Evolutionary conservation across 1,284 basidiomycete species (phyloP), one percentile per base, ranked within the genome.

Genomic region (Puccinia triticina): DNA sequence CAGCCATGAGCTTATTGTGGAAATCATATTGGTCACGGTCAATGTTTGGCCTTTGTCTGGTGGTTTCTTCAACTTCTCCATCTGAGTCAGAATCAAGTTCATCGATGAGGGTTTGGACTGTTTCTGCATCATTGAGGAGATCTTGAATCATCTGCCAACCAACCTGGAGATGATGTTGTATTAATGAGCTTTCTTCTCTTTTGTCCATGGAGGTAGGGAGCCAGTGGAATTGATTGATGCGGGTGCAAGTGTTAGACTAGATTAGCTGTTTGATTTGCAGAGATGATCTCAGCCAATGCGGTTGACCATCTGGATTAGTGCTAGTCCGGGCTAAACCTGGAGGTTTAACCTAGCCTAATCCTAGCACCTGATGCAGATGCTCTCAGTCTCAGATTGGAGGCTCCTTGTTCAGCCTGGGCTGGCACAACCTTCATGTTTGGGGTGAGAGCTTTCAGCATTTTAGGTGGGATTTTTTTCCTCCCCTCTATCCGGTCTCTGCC

Each of bases 1-100:
- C 43, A 4, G n/a, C 32, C 67, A 71, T 71, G 10, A 71, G 43
- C 37, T 71, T 46, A 18, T 71, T n/a, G 67, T 71, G 67, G 26
- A 71, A 71, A 23, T 46, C 40, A 1, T n/a, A 11, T 18, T 48
- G 67, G 26, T 71, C 26, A 8, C 67, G 3, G 7, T 71, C 67
- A 29, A 48, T 71, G 40, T 71, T 64, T 18, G 61, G 61, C 5
- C 2, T 64, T 64, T 21, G 29, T 34, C 29, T 48, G 67, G 16
- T 71, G 23, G 14, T 2, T 46, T 46, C 43, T 71, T 10, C 18
- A 21, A 18, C 34, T 2, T 46, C 18, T 10, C 43, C 23, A 16
- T 67, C 64, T 5, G 40, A 43, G 10, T 71, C 67, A 2, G 37
- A 71, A 29, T 64, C 61, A 64, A 37, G 34, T 64, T 64, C 61